These are phyloP conservation scores for Peronospora destructor DNA, from an alignment of 352 stramenopile species.

Conservation along the genomic window DNA sequence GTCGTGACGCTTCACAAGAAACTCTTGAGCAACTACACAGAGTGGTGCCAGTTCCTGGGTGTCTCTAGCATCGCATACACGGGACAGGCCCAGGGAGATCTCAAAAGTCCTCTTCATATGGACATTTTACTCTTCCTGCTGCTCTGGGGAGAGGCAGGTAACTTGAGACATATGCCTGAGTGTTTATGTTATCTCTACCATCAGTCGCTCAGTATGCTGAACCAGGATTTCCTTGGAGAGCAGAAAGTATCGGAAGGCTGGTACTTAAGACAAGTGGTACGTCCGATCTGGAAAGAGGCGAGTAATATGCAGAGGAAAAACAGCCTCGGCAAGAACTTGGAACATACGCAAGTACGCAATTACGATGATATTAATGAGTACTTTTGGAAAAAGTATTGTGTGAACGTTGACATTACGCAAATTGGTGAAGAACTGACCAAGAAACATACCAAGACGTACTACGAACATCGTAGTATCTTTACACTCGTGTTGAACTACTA, in stretches of 20 bases:
- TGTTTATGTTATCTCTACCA: constrained; percentile 96
- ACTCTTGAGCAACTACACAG: constrained; percentile 55
- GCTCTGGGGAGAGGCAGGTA: constrained; percentile 94
- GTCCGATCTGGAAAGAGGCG: constrained; percentile 54
- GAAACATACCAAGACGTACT: constrained; percentile 72
- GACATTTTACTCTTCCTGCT: constrained; percentile 94
- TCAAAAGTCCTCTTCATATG: constrained; percentile 66
- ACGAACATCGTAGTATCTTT: constrained; percentile 71
- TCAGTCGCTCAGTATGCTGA: constrained; percentile 47
- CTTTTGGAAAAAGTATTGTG: constrained; percentile 67
- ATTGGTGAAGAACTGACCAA: constrained; percentile 46
- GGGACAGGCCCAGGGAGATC: constrained; percentile 34
- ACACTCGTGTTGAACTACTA: constrained; percentile 73
- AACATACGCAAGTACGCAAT: constrained; percentile 66
- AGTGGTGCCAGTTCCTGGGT: constrained; percentile 55
- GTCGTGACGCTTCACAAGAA: constrained; percentile 53
- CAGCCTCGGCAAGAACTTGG: constrained; percentile 48
- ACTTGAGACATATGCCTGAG: constrained; percentile 94
- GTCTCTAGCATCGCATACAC: constrained; percentile 33
- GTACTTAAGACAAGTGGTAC: constrained; percentile 51
- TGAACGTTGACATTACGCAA: constrained; percentile 44
- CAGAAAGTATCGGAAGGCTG: constrained; percentile 40
- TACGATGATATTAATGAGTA: constrained; percentile 82
- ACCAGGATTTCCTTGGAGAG: constrained; percentile 50
- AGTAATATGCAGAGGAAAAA: constrained; percentile 67